Percentiles rank a stretch among this genome's conserved stretches.
phyloP scores from a whole-genome alignment of 139 green algal species.

The Zygnema cylindricum region DNA sequence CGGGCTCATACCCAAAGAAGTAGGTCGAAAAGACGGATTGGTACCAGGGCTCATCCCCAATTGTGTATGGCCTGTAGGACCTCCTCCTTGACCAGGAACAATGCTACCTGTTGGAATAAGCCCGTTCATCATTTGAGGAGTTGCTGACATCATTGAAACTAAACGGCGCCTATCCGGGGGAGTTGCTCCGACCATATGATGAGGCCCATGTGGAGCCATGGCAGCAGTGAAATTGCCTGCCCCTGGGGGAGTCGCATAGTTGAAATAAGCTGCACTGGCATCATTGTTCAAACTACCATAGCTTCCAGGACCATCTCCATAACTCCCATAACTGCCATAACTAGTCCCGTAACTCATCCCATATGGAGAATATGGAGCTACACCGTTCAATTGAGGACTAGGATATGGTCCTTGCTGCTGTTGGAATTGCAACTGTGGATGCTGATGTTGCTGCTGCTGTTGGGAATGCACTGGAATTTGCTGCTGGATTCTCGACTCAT shows the following conservation, averaged over 20 bases:
- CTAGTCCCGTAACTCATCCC: neutral
- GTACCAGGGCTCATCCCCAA: conserved; percentile 6
- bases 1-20: conserved; percentile 27
- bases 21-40: conserved; percentile 10
- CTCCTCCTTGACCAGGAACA: neutral
- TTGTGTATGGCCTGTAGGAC: neutral
- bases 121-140: neutral
- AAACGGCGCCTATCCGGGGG: neutral
- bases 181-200: neutral
- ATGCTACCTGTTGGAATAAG: conserved; percentile 10
- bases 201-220: neutral
- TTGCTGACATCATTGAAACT: neutral
- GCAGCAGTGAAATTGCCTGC: neutral
- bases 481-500: neutral
- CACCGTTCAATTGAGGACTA: conserved; percentile 4
- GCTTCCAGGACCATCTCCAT: neutral
- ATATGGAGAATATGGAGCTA: conserved; percentile 5
- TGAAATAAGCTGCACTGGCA: neutral
- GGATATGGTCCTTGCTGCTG: neutral
- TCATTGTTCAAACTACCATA: neutral
- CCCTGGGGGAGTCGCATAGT: neutral
- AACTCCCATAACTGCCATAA: conserved; percentile 23
- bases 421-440: conserved; percentile 1
- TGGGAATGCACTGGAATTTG: neutral
- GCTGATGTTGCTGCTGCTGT: conserved; percentile 21